Evolutionary conservation across 2,329 filamentous ascomycete species (phyloP).

Genomic region (Raffaelea arxii): DNA sequence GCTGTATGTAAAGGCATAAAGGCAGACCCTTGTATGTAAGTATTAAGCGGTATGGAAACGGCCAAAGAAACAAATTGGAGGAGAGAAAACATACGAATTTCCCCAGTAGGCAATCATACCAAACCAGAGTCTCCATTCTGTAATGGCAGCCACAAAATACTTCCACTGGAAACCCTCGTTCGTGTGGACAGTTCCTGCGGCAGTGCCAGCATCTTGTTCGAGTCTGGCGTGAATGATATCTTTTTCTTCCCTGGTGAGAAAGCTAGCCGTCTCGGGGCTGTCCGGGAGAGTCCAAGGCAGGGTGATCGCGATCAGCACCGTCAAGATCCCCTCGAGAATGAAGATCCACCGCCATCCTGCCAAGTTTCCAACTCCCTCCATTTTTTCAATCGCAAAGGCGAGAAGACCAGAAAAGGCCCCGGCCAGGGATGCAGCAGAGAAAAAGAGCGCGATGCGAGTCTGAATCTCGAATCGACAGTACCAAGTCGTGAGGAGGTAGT

Average conservation of each 20-base stretch:
- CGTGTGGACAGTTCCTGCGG: slow-evolving; percentile 28
- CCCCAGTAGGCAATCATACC: slow-evolving; percentile 2
- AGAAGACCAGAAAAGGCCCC: slow-evolving; percentile 12
- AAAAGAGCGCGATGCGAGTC: slow-evolving; percentile 9
- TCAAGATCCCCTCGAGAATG: slow-evolving; percentile 52
- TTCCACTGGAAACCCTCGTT: slow-evolving; percentile 13
- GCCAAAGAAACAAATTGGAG: not conserved
- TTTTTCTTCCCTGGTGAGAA: slow-evolving; percentile 49
- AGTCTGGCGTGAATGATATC: slow-evolving; percentile 57
- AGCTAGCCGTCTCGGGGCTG: slow-evolving; percentile 58
- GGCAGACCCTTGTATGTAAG: not conserved
- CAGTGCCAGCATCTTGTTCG: slow-evolving; percentile 56
- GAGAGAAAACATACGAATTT: not conserved
- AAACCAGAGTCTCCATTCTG: slow-evolving; percentile 5
- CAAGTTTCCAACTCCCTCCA: slow-evolving; percentile 28
- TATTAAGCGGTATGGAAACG: not conserved
- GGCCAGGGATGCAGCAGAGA: slow-evolving; percentile 8
- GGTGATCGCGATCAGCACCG: slow-evolving; percentile 51
- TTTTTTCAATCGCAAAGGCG: slow-evolving; percentile 10
- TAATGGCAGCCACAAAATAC: not conserved
- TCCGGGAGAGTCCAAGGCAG: slow-evolving; percentile 56
- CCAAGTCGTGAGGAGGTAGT: slow-evolving; percentile 8
- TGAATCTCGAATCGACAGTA: slow-evolving; percentile 12
- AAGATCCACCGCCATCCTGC: slow-evolving; percentile 63
- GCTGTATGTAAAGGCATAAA: slow-evolving; percentile 5